These are phyloP conservation scores for Citrus maxima DNA, from an alignment of 345 rosid genomes.

Conservation along the genomic window DNA sequence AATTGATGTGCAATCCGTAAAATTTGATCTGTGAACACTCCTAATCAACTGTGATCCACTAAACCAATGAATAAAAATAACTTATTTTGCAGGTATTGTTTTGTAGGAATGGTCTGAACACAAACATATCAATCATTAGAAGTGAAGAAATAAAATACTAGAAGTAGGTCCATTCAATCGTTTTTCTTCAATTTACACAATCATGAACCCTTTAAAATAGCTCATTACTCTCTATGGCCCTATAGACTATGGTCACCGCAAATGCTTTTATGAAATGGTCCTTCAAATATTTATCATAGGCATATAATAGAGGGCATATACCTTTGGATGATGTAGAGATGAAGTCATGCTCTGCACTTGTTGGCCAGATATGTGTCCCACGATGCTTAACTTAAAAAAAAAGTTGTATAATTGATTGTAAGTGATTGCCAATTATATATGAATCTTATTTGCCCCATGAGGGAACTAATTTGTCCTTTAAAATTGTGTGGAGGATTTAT, in stretches of 20 bases:
- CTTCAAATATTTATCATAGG: background rate
- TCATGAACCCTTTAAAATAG: conserved; percentile 19
- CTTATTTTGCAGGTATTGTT: background rate
- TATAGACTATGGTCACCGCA: background rate
- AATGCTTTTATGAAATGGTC: background rate
- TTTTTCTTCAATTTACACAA: conserved; percentile 17
- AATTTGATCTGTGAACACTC: too few species aligned
- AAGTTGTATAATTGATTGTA: background rate
- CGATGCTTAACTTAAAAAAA: background rate
- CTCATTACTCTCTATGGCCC: conserved; percentile 5
- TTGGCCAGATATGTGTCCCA: background rate
- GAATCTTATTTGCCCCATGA: background rate
- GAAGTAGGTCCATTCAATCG: conserved; percentile 21
- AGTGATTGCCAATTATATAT: background rate
- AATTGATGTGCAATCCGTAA: too few species aligned
- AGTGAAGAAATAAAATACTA: conserved; percentile 5
- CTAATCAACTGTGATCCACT: background rate
- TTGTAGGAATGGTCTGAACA: background rate
- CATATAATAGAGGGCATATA: background rate
- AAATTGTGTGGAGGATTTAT: background rate
- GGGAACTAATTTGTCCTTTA: background rate
- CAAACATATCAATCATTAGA: conserved; percentile 24
- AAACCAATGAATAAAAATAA: background rate
- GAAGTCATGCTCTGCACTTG: conserved; percentile 26
- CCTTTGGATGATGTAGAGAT: conserved; percentile 17